Conservation (phyloP, 139 green algal genomes). For the Chlorella sp. region DNA sequence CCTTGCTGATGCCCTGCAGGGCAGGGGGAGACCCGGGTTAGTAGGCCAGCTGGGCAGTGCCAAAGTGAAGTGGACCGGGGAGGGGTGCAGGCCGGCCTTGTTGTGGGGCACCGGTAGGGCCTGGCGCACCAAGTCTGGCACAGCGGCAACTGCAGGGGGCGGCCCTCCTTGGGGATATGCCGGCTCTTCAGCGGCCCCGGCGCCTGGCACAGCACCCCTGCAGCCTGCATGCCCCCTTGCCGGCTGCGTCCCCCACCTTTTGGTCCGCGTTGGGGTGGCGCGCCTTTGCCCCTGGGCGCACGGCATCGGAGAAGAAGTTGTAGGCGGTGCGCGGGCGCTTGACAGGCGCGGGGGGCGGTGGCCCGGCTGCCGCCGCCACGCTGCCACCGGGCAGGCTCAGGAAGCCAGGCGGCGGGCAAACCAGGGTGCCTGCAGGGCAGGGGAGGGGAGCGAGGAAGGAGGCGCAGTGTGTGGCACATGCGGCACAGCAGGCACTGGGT, state of each 20-base stretch:
- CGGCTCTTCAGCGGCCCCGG: neutral
- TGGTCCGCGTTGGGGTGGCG: neutral
- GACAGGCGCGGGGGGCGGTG: neutral
- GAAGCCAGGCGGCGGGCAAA: conserved; percentile 10
- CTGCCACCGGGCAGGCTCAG: neutral
- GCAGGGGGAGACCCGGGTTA: neutral
- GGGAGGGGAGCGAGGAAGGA: too few relatives aligned
- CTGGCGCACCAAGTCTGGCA: neutral
- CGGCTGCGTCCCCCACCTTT: neutral
- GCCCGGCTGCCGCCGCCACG: neutral
- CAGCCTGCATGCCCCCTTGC: neutral
- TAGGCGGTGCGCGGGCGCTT: conserved; percentile 7
- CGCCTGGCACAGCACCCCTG: neutral
- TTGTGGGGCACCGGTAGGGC: too few relatives aligned
- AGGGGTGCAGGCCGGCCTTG: neutral
- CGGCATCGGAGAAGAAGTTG: conserved; percentile 27
- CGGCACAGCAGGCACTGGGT: neutral
- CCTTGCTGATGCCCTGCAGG: conserved; percentile 20
- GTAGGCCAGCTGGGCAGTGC: neutral
- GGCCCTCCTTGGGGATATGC: neutral
- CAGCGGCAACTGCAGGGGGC: neutral
- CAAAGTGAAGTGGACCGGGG: too few relatives aligned
- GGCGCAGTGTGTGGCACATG: too few relatives aligned
- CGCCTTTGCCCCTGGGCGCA: neutral
- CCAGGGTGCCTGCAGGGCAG: neutral